Evolutionary conservation across 2,329 filamentous ascomycete genomes (phyloP), one percentile per base, ranked within the genome.

Genomic region (Calcarisporium arbuscula): DNA sequence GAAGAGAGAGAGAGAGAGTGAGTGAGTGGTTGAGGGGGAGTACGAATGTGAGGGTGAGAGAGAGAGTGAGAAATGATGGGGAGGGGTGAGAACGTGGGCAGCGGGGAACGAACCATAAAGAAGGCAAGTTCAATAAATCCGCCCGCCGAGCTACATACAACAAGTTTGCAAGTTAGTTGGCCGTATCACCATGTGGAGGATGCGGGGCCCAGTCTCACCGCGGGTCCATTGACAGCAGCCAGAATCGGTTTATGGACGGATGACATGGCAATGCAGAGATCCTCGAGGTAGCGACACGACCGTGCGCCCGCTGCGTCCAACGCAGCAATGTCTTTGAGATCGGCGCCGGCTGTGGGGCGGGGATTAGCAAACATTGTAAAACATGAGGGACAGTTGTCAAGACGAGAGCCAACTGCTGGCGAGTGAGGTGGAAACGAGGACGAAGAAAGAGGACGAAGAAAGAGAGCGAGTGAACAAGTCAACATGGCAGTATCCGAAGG

Each of bases 191-290:
- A n/a, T n/a, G n/a, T n/a, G n/a, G n/a, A n/a, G 27, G 5, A 29
- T 15, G 10, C 10, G 19, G 8, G 22, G 23, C 11, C 36, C 30
- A 17, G 41, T 57, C 67, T 57, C 46, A 71, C 67, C 42, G 69
- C 68, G 49, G 65, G 61, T 31, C 69, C 68, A 42, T 67, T 60
- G 16, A 72, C 67, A 15, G 66, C 67, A 8, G 67, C 68, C 36
- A 73, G 56, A 30, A 70, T 44, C 3, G 68, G 69, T 46, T 72
- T 72, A 19, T 54, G 51, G 33, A 60, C 50, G 34, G 49, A 47
- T 27, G 43, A 40, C 47, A 60, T 50, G 39, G 53, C 56, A 32
- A 45, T 30, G 34, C 56, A 60, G 30, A 72, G 58, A 42, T 71
- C 60, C 48, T 63, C 56, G 15, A 61, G 52, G 43, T 61, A 61